A percentile compares a stretch with the other conserved stretches of the same genome.
Conservation (phyloP, 441 rosid genomes). For the Erodium texanum region DNA sequence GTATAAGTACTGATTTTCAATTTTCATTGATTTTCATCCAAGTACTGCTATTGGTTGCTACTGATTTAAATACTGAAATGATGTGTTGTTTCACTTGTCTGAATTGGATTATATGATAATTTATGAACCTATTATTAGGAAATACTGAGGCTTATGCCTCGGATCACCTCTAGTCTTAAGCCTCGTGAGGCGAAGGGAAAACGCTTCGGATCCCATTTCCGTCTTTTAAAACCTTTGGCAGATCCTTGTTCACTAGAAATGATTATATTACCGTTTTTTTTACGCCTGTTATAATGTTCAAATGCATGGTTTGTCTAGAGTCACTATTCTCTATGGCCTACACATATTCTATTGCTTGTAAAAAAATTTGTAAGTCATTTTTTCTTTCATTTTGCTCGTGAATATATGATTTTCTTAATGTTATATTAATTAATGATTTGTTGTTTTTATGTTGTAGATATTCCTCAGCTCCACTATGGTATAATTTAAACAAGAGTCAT, state of each 20-base stretch:
- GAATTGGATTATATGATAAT: too few relatives aligned
- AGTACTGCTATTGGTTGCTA: too few relatives aligned
- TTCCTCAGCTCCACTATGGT: slow-evolving; percentile 15
- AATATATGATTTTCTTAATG: neutral
- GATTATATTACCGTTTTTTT: neutral
- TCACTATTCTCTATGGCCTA: neutral
- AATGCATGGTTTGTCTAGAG: neutral
- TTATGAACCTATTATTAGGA: too few relatives aligned
- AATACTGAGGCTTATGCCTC: too few relatives aligned
- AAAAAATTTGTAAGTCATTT: neutral
- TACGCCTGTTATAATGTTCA: neutral
- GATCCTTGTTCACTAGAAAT: neutral
- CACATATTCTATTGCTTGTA: neutral
- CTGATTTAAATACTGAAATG: too few relatives aligned
- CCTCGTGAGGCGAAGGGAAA: too few relatives aligned
- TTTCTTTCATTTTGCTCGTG: neutral
- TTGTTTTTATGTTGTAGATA: slow-evolving; percentile 14
- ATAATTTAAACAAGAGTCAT: slow-evolving; percentile 27
- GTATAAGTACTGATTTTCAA: too few relatives aligned
- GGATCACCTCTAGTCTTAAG: too few relatives aligned
- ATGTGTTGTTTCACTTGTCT: too few relatives aligned
- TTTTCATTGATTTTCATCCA: too few relatives aligned
- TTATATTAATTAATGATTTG: neutral
- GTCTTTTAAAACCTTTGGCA: too few relatives aligned
- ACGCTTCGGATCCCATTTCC: too few relatives aligned